A percentile compares a stretch with the other conserved stretches of the same genome.
Conservation (phyloP, 1,139 yeast genomes). For the Candida dubliniensis region DNA sequence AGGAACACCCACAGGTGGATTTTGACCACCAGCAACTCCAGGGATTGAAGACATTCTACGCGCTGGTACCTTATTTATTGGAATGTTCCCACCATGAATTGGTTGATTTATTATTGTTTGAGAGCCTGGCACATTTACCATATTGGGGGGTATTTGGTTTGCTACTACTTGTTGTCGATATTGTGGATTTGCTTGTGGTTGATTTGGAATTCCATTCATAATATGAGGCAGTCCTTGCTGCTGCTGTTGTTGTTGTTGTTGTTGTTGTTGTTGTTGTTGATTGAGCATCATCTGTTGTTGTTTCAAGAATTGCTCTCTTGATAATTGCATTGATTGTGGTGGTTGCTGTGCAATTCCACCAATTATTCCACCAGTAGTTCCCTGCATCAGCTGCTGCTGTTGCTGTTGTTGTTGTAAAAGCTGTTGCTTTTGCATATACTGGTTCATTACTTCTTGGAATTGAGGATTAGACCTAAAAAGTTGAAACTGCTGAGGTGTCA, state of each 20-base stretch:
- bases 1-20: conserved; percentile 3
- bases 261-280: conserved; percentile 28
- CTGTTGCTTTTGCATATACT: conserved; percentile 41
- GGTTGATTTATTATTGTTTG: background rate
- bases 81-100: conserved; percentile 5
- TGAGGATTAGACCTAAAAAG: conserved; percentile 51
- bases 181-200: conserved; percentile 22
- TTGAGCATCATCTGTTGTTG: conserved; percentile 13
- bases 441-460: conserved; percentile 41
- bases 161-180: conserved; percentile 20
- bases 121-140: conserved; percentile 1
- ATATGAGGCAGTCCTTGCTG: conserved; percentile 1
- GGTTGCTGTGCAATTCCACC: too few species aligned
- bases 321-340: conserved; percentile 20
- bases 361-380: too few species aligned
- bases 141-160: conserved; percentile 9
- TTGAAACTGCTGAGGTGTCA: conserved; percentile 48
- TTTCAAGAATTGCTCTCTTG: conserved; percentile 11
- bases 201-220: background rate
- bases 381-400: conserved; percentile 32
- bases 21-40: conserved; percentile 6
- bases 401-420: conserved; percentile 22
- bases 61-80: conserved; percentile 7
- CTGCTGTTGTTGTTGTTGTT: conserved; percentile 24
- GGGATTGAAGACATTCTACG: conserved; percentile 8